Evolutionary conservation across 805 yeast species (phyloP), one percentile per base, ranked within the genome.

Genomic region (Isabelozyma rhagii): DNA sequence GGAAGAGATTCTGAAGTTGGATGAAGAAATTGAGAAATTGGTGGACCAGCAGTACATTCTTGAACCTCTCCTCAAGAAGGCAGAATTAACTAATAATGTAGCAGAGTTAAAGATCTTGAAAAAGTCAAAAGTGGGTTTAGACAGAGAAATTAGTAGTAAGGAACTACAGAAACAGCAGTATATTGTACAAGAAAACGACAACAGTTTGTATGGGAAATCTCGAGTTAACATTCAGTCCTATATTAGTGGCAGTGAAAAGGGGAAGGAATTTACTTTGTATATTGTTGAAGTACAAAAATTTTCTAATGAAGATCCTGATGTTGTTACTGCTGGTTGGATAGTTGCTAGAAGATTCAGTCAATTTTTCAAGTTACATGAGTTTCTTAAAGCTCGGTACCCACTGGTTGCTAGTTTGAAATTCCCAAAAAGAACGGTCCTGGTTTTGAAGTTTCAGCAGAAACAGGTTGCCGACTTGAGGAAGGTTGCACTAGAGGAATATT

Each of bases 301-400:
- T 43, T 62, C 69, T 59, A 64, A 62, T 42, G 67, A 67, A 6
- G 61, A 66, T 29, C 80, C 79, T 3, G 75, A 71, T 3, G 62
- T 69, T 7, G 75, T 77, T 5, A 72, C 80, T 2, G 89, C 92
- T 0, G 87, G 89, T 0, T 93, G 97, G 97, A 82, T 89, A 47
- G 87, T 91, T n/a, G 93, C 96, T 0, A 71, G 97, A 56, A 73
- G 98, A 50, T 92, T 84, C 61, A 88, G 88, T 57, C 97, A 93
- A 61, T 92, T 92, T 64, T 83, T 77, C 66, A 80, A 78, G 53
- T 71, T 92, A 34, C 83, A 92, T 60, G 82, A 81, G 52, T 83
- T 87, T 53, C 67, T 92, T 55, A 80, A 76, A 49, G 63, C 65
- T 2, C 71, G 67, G 42, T 85, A 83, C 56, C 77, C 83, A 0